These are phyloP conservation scores for Cylindrotheca closterium DNA, from an alignment of 108 stramenopile species.

Conservation along the genomic window DNA sequence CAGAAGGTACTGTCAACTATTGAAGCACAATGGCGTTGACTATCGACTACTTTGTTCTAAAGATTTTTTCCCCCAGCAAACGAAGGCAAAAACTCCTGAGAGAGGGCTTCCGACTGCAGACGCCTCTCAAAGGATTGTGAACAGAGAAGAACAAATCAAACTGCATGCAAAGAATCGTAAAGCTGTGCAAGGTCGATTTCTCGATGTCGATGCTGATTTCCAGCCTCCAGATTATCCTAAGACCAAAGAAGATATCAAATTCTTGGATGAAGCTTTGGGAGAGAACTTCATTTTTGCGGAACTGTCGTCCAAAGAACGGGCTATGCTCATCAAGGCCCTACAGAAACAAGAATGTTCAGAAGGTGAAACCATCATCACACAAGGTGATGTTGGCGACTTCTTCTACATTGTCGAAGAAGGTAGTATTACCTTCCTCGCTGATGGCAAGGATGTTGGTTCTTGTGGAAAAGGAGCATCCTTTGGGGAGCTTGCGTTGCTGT, in stretches of 20 bases:
- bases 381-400: constrained; percentile 68
- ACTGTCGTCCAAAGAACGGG: constrained; percentile 42
- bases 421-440: constrained; percentile 52
- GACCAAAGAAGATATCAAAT: constrained; percentile 34
- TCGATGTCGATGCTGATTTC: constrained; percentile 37
- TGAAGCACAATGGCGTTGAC: too few relatives aligned
- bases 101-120: neutral
- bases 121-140: constrained; percentile 13
- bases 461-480: constrained; percentile 53
- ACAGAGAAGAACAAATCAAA: constrained; percentile 26
- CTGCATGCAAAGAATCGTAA: constrained; percentile 29
- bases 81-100: neutral
- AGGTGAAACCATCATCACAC: constrained; percentile 52
- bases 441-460: constrained; percentile 51
- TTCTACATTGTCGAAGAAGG: constrained; percentile 64
- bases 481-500: constrained; percentile 90
- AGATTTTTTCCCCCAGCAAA: too few relatives aligned
- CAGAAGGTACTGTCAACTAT: neutral
- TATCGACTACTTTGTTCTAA: too few relatives aligned
- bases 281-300: constrained; percentile 70
- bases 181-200: constrained; percentile 28
- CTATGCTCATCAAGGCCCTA: constrained; percentile 38
- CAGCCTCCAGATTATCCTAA: constrained; percentile 50
- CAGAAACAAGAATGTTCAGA: constrained; percentile 15
- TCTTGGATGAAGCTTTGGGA: constrained; percentile 49